These are phyloP conservation scores for Hygrophorus russula DNA, from an alignment of 768 basidiomycete species.

Conservation along the genomic window DNA sequence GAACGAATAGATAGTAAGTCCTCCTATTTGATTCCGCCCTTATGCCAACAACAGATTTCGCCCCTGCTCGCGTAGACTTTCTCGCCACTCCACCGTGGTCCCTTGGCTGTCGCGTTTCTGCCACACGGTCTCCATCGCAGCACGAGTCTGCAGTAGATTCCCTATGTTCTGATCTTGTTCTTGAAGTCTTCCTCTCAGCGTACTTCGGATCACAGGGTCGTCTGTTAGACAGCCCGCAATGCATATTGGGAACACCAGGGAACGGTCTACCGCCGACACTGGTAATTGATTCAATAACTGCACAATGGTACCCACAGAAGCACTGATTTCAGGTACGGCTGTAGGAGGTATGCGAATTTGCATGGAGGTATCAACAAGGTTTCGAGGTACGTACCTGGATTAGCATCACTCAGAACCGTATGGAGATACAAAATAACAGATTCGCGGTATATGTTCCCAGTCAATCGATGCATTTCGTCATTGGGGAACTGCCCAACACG, in stretches of 20 bases:
- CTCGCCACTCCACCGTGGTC: constrained; percentile 47
- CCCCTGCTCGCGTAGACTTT: constrained; percentile 40
- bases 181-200: constrained; percentile 46
- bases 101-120: constrained; percentile 49
- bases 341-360: constrained; percentile 4
- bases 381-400: constrained; percentile 43
- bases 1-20: too few species aligned
- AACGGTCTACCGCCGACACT: constrained; percentile 51
- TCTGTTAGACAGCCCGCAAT: constrained; percentile 68
- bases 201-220: constrained; percentile 43
- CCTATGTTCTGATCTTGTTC: constrained; percentile 46
- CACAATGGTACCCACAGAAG: constrained; percentile 43
- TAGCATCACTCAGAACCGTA: constrained; percentile 55
- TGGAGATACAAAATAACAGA: constrained; percentile 57
- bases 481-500: constrained; percentile 14
- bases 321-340: constrained; percentile 65
- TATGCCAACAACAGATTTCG: constrained; percentile 41
- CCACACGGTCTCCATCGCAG: constrained; percentile 62
- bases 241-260: constrained; percentile 62
- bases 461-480: constrained; percentile 35
- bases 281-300: constrained; percentile 43
- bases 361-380: background rate
- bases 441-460: constrained; percentile 54
- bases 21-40: constrained; percentile 7
- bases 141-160: constrained; percentile 44